Evolutionary conservation across 345 rosid species (phyloP), one percentile per base, ranked within the genome.

Genomic region (Aethionema arabicum): DNA sequence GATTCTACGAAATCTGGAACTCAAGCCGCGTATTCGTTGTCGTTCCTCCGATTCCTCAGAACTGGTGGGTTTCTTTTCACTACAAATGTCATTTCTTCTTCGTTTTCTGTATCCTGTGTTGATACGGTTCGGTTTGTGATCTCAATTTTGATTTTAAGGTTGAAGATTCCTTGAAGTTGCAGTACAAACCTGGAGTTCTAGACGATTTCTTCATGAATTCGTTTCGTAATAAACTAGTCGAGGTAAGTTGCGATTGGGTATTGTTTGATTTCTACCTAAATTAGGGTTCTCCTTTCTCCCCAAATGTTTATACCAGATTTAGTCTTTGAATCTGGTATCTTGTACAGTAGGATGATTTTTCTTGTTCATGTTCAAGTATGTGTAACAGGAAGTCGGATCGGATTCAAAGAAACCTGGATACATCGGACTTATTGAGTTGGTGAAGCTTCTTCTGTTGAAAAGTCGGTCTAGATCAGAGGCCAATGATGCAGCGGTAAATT

Each of bases 361-460:
- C 14, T 44, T 56, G 38, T 51, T 63, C 48, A 52, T 52, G 69
- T 49, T 71, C 54, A 71, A 71, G 75, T 51, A 59, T 52, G 46
- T 60, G 61, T 75, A 46, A 72, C 78, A 92, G 98, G 98, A 86
- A 78, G 89, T 86, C 39, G 96, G 98, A 73, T 81, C 84, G 95
- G 93, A 92, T 79, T 92, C 95, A 4, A 80, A 83, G 72, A 86
- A 79, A 79, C 85, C 86, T 15, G 96, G 93, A 30, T 92, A 86
- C 46, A 85, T 80, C 35, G 98, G 96, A 7, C 72, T 92, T 64
- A 88, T 88, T 9, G 89, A 88, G 67, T 68, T 89, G 45, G 96
- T 82, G 0, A 84, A 79, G 68, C 77, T 81, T 42, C 84, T 92
- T 39, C 63, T 83, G 89, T 66, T 77, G 76, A 82, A 79, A 60